Base-by-base conservation (phyloP, 2,329 filamentous ascomycete species). In the Microsporum canis region DNA sequence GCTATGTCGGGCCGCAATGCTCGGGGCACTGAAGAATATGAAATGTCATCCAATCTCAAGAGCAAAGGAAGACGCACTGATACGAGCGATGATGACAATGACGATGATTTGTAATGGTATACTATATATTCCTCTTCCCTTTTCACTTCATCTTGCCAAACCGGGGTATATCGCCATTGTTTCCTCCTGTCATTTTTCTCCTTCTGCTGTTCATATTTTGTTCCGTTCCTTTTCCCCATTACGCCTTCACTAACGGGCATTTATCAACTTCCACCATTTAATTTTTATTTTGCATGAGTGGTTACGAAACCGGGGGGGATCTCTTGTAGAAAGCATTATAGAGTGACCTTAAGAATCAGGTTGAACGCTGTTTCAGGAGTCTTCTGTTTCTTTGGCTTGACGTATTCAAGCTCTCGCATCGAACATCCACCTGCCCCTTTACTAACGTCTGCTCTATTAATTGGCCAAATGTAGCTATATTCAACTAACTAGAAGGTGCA, bases 1-100 rank as follows among this genome's bases (percentile, higher is more conserved):
- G 86, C 86, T 27, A 88, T 96, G 85, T 82, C 84, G 6, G 75
- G 73, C 75, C 61, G 73, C 33, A 69, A 63, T 27, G 62, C 61
- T 36, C 23, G 17, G 17, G 27, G 66, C 45, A 73, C 70, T 55
- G 80, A 85, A 61, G 82, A 84, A 65, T 80, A 82, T 67, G 86
- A 87, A 71, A 84, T 87, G 70, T 74, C 71, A 38, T 71, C 70
- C 61, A 66, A 34, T 17, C 17, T 43, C n/a, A 49, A 49, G 39
- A 36, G 17, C 27, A 61, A n/a, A 29, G 57, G 49, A 36, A 55
- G 41, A 39, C 55, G 31, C 29, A 8, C 34, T 23, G 58, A 56
- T 38, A n/a, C 31, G 38, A 57, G 60, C 23, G 59, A 64, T 38
- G 61, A 63, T 29, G 63, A 64, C 23, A 59, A 63, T 36, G 59